A percentile compares a stretch with the other conserved stretches of the same genome.
phyloP scores from a whole-genome alignment of 2,329 filamentous ascomycete genomes.

The Trichophaea hybrida region DNA sequence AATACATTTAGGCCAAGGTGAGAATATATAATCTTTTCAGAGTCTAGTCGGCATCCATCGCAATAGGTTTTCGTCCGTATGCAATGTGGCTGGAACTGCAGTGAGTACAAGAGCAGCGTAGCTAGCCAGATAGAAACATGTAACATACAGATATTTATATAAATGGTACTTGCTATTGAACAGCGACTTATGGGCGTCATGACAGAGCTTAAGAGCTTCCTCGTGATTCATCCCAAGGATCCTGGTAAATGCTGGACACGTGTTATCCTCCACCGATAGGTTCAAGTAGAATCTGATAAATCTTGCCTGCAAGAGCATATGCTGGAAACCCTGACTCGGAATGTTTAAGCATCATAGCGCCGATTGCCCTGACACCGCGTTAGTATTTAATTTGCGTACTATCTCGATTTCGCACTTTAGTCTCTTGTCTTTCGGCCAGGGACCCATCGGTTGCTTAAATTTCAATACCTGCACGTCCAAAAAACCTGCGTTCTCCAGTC shows the following conservation, averaged over 20 bases:
- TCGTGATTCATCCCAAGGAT: not conserved
- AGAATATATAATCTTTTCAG: not conserved
- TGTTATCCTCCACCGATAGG: no score
- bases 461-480: not conserved
- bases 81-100: not conserved
- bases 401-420: not conserved
- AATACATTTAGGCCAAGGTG: no score
- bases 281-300: not conserved
- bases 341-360: constrained; percentile 9
- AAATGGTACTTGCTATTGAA: not conserved
- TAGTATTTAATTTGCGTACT: not conserved
- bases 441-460: constrained; percentile 1
- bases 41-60: not conserved
- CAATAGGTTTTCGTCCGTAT: not conserved
- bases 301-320: not conserved
- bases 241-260: not conserved
- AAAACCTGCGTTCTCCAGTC: constrained; percentile 1
- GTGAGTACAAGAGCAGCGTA: not conserved
- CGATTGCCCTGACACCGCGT: constrained; percentile 19
- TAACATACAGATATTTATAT: not conserved
- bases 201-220: not conserved
- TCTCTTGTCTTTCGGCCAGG: constrained; percentile 4
- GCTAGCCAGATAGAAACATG: not conserved
- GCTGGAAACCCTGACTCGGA: not conserved
- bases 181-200: not conserved